Evolutionary conservation across 139 green algal species (phyloP).

Genomic region (Coelastrella sp.): DNA sequence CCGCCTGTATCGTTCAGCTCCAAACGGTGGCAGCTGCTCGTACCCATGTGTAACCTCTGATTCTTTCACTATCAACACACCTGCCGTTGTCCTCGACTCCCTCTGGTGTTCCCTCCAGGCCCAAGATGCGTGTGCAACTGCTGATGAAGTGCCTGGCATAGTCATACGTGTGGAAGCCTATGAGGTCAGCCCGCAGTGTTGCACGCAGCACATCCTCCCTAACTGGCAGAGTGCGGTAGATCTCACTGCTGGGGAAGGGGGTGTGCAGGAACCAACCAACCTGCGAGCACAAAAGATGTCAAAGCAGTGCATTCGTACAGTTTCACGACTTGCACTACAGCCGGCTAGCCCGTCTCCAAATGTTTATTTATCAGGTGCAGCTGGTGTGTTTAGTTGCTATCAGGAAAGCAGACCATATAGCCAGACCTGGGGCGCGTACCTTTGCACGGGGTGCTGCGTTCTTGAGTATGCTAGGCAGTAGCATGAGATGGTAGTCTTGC

Average conservation of each 20-base stretch:
- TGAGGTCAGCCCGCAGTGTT: slow-evolving; percentile 90
- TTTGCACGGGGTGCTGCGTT: slow-evolving; percentile 81
- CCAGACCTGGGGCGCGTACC: slow-evolving; percentile 43
- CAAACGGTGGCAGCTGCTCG: too few species aligned
- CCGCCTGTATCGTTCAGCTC: too few species aligned
- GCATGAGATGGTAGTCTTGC: slow-evolving; percentile 98
- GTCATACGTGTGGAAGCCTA: slow-evolving; percentile 97
- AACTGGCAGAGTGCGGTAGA: slow-evolving; percentile 78
- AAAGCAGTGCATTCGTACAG: background rate
- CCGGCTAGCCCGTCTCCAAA: background rate
- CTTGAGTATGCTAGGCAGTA: slow-evolving; percentile 94
- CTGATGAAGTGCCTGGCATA: slow-evolving; percentile 96
- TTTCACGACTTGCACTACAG: too few species aligned
- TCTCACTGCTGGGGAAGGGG: slow-evolving; percentile 84
- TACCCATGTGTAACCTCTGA: background rate
- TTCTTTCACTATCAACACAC: background rate
- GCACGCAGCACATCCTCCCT: slow-evolving; percentile 91
- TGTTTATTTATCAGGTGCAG: background rate
- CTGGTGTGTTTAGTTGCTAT: background rate
- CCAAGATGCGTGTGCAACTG: slow-evolving; percentile 92
- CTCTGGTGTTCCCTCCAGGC: slow-evolving; percentile 90
- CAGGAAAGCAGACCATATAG: background rate
- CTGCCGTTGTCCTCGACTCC: slow-evolving; percentile 96
- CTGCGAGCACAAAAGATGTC: slow-evolving; percentile 50
- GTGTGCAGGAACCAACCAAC: slow-evolving; percentile 96